These are phyloP conservation scores for Candida mattraensis DNA, from an alignment of 805 yeast genomes.

Conservation along the genomic window DNA sequence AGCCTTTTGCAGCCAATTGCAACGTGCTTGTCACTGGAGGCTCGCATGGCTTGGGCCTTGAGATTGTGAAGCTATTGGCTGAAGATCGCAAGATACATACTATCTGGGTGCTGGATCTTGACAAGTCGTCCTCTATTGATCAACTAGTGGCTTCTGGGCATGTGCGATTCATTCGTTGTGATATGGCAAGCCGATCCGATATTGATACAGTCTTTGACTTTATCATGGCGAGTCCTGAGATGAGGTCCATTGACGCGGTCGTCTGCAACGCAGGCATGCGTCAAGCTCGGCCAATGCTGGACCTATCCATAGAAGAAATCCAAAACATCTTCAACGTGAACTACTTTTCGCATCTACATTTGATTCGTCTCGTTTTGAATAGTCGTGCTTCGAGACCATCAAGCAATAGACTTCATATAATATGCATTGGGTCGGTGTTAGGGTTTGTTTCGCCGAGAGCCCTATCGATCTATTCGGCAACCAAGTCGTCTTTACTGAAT, in stretches of 20 bases:
- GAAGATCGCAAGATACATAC: not conserved
- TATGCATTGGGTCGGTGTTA: constrained; percentile 46
- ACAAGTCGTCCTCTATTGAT: constrained; percentile 9
- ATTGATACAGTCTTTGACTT: constrained; percentile 28
- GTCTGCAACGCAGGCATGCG: constrained; percentile 53
- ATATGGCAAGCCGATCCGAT: constrained; percentile 16
- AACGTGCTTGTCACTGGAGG: constrained; percentile 52
- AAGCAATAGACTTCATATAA: constrained; percentile 38
- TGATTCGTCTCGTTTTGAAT: constrained; percentile 34
- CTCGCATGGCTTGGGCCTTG: constrained; percentile 48
- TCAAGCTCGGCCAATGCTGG: constrained; percentile 34
- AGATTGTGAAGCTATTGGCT: constrained; percentile 33
- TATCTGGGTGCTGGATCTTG: constrained; percentile 12
- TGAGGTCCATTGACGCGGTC: constrained; percentile 37
- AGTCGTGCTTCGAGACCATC: constrained; percentile 28
- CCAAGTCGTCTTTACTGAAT: constrained; percentile 46
- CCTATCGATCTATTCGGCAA: constrained; percentile 47
- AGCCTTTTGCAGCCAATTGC: constrained; percentile 2
- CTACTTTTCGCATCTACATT: constrained; percentile 42
- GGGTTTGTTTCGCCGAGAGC: constrained; percentile 50
- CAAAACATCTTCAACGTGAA: constrained; percentile 40
- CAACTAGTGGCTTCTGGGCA: constrained; percentile 10
- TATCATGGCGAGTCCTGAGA: constrained; percentile 14
- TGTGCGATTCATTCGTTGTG: constrained; percentile 29
- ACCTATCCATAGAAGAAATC: constrained; percentile 26